These are phyloP conservation scores for Hypoxylon sp. DNA, from an alignment of 2,329 filamentous ascomycete genomes.

Conservation along the genomic window DNA sequence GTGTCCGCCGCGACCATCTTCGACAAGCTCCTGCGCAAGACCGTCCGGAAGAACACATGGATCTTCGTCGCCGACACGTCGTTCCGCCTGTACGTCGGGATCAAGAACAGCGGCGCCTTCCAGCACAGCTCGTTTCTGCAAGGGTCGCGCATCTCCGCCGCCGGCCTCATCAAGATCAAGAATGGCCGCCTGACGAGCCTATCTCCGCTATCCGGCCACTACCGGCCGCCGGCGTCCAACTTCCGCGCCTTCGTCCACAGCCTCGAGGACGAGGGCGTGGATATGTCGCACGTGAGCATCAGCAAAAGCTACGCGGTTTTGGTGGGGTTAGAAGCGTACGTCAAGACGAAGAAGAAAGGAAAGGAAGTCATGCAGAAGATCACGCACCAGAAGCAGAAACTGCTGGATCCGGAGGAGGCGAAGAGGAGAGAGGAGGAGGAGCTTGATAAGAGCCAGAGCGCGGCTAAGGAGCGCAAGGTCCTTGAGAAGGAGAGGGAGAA, in stretches of 20 bases:
- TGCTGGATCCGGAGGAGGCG: conserved; percentile 73
- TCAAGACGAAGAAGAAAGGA: conserved; percentile 76
- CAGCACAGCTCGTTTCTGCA: conserved; percentile 93
- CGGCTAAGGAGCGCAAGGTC: conserved; percentile 64
- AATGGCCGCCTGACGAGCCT: conserved; percentile 82
- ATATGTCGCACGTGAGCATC: conserved; percentile 84
- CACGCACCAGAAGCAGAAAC: conserved; percentile 69
- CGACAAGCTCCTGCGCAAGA: conserved; percentile 83
- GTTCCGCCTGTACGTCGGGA: conserved; percentile 88
- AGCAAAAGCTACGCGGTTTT: conserved; percentile 87
- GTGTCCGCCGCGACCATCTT: conserved; percentile 80
- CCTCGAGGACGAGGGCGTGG: conserved; percentile 80
- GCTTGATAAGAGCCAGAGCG: conserved; percentile 73
- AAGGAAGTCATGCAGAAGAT: conserved; percentile 69
- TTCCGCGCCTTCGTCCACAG: conserved; percentile 85
- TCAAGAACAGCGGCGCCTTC: conserved; percentile 90
- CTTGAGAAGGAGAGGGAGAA: conserved; percentile 58
- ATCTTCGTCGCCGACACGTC: conserved; percentile 92
- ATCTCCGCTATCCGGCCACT: conserved; percentile 83
- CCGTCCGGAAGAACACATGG: conserved; percentile 90
- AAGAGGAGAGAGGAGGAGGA: conserved; percentile 70
- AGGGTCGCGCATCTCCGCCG: conserved; percentile 84
- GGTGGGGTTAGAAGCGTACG: conserved; percentile 85
- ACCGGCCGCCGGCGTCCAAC: conserved; percentile 85
- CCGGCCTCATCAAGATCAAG: conserved; percentile 88